Evolutionary conservation across 192 early-diverging fungal species (phyloP).

Genomic region (Pecoramyces ruminantium): DNA sequence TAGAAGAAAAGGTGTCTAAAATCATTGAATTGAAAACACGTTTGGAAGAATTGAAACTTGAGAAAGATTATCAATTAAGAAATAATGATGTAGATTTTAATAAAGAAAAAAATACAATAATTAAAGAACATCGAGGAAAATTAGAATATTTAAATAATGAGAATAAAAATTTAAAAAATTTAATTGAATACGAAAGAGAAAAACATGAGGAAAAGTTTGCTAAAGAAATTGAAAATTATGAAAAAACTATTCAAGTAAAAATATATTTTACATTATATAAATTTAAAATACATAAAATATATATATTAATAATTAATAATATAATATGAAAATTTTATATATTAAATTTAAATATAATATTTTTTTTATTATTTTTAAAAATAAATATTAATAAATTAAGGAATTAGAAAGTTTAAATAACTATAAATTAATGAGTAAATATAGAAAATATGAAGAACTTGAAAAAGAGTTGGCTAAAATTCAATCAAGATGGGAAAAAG

Average conservation of each 20-base stretch:
- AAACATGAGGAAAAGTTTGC: conserved; percentile 39
- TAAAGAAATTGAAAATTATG: conserved; percentile 30
- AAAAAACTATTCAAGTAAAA: conserved; percentile 9
- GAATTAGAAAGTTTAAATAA: background rate
- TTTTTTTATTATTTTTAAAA: too few species aligned
- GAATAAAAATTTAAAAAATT: conserved; percentile 17
- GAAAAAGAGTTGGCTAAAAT: background rate
- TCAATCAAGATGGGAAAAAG: background rate
- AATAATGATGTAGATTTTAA: conserved; percentile 52
- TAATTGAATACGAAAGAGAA: conserved; percentile 47
- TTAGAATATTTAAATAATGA: conserved; percentile 36
- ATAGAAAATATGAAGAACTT: background rate
- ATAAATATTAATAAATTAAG: background rate
- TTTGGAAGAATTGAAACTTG: conserved; percentile 45
- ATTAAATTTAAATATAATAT: too few species aligned
- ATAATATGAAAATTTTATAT: too few species aligned
- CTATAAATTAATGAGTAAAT: background rate
- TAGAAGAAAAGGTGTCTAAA: conserved; percentile 37
- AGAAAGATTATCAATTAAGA: conserved; percentile 46
- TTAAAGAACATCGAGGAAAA: conserved; percentile 47
- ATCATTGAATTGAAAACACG: conserved; percentile 39
- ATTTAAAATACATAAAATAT: too few species aligned
- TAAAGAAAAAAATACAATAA: conserved; percentile 45
- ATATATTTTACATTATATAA: too few species aligned
- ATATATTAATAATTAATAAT: too few species aligned